phyloP scores from a whole-genome alignment of 495 filamentous ascomycete species.

The Paragyromitra xinjiangensis region DNA sequence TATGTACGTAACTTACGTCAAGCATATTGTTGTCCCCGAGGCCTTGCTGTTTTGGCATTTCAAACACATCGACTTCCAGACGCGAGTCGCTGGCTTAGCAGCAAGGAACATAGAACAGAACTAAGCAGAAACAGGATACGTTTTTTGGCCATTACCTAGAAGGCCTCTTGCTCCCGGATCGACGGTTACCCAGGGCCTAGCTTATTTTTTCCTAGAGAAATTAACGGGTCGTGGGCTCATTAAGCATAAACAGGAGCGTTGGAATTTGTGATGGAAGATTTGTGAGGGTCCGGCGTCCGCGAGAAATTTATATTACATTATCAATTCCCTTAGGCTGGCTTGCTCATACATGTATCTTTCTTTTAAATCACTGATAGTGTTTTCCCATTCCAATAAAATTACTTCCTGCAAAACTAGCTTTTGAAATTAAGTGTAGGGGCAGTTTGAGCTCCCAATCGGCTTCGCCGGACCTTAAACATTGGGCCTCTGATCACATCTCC shows the following conservation, averaged over 20 bases:
- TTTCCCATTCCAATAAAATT: conserved; percentile 4
- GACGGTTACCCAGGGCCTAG: conserved; percentile 6
- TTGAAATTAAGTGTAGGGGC: conserved; percentile 13
- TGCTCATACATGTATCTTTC: neutral
- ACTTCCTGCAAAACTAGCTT: neutral
- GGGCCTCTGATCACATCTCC: neutral
- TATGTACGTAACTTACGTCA: neutral
- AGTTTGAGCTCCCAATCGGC: conserved; percentile 23
- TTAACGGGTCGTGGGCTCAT: neutral
- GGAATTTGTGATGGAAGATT: neutral
- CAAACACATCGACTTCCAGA: neutral
- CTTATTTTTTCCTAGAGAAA: neutral
- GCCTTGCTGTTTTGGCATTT: neutral
- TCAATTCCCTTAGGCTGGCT: neutral
- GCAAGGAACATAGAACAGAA: neutral
- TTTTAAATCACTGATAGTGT: neutral
- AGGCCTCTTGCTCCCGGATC: neutral
- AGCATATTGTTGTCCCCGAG: neutral
- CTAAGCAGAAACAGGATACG: neutral
- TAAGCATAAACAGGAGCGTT: neutral
- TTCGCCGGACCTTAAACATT: conserved; percentile 27
- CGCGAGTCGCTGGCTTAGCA: neutral
- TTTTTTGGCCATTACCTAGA: neutral
- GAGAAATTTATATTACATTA: neutral
- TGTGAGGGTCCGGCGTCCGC: neutral